Conservation (phyloP, 129 eudicot genomes). For the Heracleum sosnowskyi region DNA sequence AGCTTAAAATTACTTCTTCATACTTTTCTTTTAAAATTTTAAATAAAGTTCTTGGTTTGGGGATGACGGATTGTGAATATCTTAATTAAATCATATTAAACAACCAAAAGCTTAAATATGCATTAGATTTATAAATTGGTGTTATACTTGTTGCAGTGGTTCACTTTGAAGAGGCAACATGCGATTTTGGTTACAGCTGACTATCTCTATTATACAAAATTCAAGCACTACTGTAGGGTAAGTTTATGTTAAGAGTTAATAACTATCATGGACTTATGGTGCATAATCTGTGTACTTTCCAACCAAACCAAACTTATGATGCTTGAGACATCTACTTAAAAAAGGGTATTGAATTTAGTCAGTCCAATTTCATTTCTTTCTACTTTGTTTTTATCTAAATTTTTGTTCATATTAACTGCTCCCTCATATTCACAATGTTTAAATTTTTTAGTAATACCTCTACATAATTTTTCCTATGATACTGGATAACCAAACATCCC, state of each 20-base stretch:
- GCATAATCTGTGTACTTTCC: slow-evolving; percentile 2
- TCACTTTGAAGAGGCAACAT: slow-evolving; percentile 73
- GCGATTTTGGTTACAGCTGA: slow-evolving; percentile 64
- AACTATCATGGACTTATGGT: neutral
- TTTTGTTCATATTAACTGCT: no score
- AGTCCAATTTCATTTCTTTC: neutral
- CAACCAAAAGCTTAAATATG: neutral
- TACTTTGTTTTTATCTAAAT: no score
- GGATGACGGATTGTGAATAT: neutral
- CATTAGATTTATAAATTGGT: neutral
- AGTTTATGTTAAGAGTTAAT: slow-evolving; percentile 8
- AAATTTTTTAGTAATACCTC: no score
- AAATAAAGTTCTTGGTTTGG: neutral
- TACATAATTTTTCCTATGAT: neutral
- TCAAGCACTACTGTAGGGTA: slow-evolving; percentile 70
- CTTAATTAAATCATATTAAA: neutral
- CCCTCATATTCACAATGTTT: neutral
- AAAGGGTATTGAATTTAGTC: neutral
- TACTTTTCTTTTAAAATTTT: neutral
- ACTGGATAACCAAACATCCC: no score
- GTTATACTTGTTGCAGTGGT: slow-evolving; percentile 53
- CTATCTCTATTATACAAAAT: slow-evolving; percentile 60
- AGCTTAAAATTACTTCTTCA: neutral
- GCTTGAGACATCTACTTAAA: neutral
- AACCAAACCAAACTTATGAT: neutral